Conservation (phyloP, 2,329 filamentous ascomycete genomes). For the Colletotrichum higginsianum region DNA sequence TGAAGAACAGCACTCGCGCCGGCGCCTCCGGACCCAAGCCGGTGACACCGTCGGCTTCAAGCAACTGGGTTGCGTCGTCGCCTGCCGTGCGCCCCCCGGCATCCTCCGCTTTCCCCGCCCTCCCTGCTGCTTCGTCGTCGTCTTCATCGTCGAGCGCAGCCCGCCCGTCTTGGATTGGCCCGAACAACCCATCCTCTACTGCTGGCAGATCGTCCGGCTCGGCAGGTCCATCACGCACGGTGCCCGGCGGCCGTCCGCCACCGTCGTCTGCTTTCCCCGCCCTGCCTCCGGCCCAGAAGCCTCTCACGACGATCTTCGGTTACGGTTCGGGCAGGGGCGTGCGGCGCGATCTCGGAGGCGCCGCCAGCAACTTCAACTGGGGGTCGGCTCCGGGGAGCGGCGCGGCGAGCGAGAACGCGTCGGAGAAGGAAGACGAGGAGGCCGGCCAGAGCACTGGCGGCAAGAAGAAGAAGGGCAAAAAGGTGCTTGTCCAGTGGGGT, state of each 20-base stretch:
- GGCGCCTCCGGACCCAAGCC: constrained; percentile 50
- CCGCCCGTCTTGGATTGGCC: constrained; percentile 51
- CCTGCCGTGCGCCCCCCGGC: constrained; percentile 45
- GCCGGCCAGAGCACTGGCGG: constrained; percentile 47
- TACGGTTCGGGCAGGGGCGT: constrained; percentile 70
- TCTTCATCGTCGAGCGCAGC: constrained; percentile 46
- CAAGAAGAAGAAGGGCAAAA: constrained; percentile 73
- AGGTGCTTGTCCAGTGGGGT: constrained; percentile 74
- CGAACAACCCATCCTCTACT: constrained; percentile 40
- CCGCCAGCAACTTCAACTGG: constrained; percentile 70
- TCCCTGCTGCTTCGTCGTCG: constrained; percentile 50
- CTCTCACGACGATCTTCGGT: constrained; percentile 73
- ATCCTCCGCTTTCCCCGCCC: constrained; percentile 61
- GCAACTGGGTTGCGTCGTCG: constrained; percentile 44
- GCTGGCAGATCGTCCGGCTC: constrained; percentile 31
- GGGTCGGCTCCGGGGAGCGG: constrained; percentile 51
- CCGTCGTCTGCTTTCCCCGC: constrained; percentile 82
- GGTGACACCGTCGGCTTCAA: constrained; percentile 44
- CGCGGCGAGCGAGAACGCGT: constrained; percentile 46
- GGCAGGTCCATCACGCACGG: constrained; percentile 2
- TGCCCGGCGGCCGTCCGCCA: constrained; percentile 7
- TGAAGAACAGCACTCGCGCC: constrained; percentile 71
- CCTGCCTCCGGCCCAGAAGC: constrained; percentile 83
- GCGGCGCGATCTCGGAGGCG: constrained; percentile 65
- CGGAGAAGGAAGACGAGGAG: constrained; percentile 48